These are phyloP conservation scores for Fusarium brevicatenulatum DNA, from an alignment of 2,329 filamentous ascomycete genomes.

Conservation along the genomic window DNA sequence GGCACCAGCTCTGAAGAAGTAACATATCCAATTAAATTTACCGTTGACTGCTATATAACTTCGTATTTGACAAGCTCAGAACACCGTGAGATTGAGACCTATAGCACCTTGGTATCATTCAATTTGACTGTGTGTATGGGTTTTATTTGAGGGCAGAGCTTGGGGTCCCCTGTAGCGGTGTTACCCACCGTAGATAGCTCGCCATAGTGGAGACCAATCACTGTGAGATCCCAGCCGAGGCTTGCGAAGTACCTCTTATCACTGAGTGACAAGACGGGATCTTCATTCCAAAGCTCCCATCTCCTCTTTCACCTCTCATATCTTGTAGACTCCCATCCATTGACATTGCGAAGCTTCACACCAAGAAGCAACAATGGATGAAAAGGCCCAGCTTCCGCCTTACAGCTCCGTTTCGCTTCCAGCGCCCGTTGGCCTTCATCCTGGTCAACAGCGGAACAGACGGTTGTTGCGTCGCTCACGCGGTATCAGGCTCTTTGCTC, in stretches of 20 bases:
- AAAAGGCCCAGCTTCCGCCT: slow-evolving; percentile 57
- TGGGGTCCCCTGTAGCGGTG: not conserved
- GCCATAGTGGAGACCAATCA: slow-evolving; percentile 29
- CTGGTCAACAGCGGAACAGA: slow-evolving; percentile 34
- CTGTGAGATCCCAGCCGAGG: slow-evolving; percentile 4
- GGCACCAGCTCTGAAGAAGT: not conserved
- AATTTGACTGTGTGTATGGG: not conserved
- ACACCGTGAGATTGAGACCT: not conserved
- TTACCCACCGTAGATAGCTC: slow-evolving; percentile 1
- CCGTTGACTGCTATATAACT: not conserved
- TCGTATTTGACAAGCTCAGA: not conserved
- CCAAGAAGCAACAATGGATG: slow-evolving; percentile 46
- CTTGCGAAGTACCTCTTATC: slow-evolving; percentile 15
- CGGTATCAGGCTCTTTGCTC: slow-evolving; percentile 54
- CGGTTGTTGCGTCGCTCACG: slow-evolving; percentile 55
- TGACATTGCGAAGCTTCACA: not conserved
- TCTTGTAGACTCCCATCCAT: not conserved
- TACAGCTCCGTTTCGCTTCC: slow-evolving; percentile 52
- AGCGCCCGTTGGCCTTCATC: slow-evolving; percentile 29
- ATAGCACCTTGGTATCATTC: too few species aligned
- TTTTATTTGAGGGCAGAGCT: not conserved
- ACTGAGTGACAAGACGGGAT: slow-evolving; percentile 7
- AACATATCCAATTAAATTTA: too few species aligned
- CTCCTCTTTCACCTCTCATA: slow-evolving; percentile 5
- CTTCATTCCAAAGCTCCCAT: slow-evolving; percentile 29